Evolutionary conservation across 2,329 filamentous ascomycete species (phyloP).

Genomic region (Rugonectria rugulosa): DNA sequence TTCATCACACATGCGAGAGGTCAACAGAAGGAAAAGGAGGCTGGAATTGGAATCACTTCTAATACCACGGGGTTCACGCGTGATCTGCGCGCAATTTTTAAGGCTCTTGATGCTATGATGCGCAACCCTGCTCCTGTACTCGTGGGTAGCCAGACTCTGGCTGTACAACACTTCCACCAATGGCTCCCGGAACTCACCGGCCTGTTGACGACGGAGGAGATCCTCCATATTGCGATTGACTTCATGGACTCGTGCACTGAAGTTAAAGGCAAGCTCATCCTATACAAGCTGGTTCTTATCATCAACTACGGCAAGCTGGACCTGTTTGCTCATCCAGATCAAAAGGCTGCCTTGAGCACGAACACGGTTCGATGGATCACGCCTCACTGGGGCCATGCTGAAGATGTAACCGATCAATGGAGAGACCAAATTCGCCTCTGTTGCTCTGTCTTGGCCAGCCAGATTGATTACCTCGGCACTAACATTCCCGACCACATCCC

Average conservation of each 20-base stretch:
- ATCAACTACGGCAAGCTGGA: constrained; percentile 87
- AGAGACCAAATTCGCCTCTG: constrained; percentile 92
- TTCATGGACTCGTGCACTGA: constrained; percentile 90
- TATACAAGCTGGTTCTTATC: constrained; percentile 93
- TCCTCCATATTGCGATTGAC: constrained; percentile 88
- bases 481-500: constrained; percentile 90
- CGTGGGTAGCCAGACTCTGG: constrained; percentile 91
- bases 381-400: constrained; percentile 87
- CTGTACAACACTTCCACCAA: constrained; percentile 95
- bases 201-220: constrained; percentile 81
- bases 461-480: constrained; percentile 78
- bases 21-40: constrained; percentile 89
- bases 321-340: constrained; percentile 81
- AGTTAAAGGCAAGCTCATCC: constrained; percentile 87
- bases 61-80: constrained; percentile 78
- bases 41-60: constrained; percentile 82
- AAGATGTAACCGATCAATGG: constrained; percentile 82
- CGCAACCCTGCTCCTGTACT: constrained; percentile 83
- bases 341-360: constrained; percentile 74
- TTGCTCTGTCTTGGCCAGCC: constrained; percentile 89
- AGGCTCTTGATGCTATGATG: constrained; percentile 89
- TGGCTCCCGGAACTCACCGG: constrained; percentile 93
- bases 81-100: constrained; percentile 87
- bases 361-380: constrained; percentile 91
- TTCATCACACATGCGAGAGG: constrained; percentile 91